phyloP scores from a whole-genome alignment of 2,329 filamentous ascomycete genomes.

The Aspergillus ruber region DNA sequence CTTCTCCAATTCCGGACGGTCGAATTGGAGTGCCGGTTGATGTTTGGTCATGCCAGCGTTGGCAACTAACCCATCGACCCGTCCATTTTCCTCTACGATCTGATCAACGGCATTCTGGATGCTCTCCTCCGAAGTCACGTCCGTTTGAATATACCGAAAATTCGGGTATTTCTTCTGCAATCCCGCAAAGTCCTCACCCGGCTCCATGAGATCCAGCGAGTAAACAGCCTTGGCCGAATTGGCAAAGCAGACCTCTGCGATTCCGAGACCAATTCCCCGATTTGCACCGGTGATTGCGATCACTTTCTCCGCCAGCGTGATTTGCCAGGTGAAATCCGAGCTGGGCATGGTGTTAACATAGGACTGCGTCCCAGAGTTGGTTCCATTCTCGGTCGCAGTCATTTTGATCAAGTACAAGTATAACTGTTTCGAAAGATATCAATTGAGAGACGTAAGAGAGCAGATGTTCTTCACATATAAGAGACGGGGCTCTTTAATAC shows the following conservation, averaged over 20 bases:
- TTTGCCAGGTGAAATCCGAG: conserved; percentile 42
- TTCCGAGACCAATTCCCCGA: conserved; percentile 38
- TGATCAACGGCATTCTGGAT: conserved; percentile 37
- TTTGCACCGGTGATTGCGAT: conserved; percentile 27
- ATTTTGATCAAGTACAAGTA: neutral
- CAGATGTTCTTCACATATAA: too few relatives aligned
- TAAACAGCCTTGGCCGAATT: conserved; percentile 38
- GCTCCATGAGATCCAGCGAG: conserved; percentile 36
- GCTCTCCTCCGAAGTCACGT: conserved; percentile 40
- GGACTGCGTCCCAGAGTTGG: conserved; percentile 18
- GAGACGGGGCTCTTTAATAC: neutral
- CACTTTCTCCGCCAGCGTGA: conserved; percentile 38
- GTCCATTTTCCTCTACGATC: conserved; percentile 33
- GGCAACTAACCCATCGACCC: conserved; percentile 38
- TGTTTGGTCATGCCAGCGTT: conserved; percentile 43
- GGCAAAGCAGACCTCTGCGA: conserved; percentile 43
- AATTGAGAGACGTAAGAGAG: neutral
- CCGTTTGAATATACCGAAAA: conserved; percentile 42
- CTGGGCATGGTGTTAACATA: conserved; percentile 37
- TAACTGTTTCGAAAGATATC: neutral
- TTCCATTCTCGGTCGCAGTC: conserved; percentile 7
- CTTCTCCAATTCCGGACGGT: conserved; percentile 32
- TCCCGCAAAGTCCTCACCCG: conserved; percentile 26
- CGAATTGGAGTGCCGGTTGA: conserved; percentile 41
- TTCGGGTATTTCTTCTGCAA: conserved; percentile 38